Evolutionary conservation across 2,329 filamentous ascomycete genomes (phyloP).

Genomic region (Fulvia fulva): DNA sequence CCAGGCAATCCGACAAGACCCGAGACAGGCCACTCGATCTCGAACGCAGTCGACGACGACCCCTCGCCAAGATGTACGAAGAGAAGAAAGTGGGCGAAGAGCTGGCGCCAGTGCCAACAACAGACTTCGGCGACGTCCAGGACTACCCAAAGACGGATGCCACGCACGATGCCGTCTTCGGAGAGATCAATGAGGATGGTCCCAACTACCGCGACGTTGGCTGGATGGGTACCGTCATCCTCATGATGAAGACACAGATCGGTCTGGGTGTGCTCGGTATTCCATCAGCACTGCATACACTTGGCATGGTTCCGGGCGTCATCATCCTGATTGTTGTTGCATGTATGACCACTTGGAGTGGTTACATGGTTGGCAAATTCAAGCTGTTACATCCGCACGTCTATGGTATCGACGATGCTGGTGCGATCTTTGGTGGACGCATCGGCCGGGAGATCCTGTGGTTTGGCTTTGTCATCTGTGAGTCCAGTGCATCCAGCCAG

Average conservation of each 20-base stretch:
- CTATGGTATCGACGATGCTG: constrained; percentile 56
- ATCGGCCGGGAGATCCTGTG: constrained; percentile 49
- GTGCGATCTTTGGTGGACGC: constrained; percentile 51
- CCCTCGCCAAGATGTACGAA: constrained; percentile 6
- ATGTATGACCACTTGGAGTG: constrained; percentile 47
- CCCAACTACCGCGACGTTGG: constrained; percentile 31
- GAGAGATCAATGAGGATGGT: constrained; percentile 15
- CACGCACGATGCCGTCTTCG: constrained; percentile 15
- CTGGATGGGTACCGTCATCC: constrained; percentile 42
- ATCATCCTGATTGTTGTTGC: constrained; percentile 42
- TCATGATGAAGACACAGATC: constrained; percentile 48
- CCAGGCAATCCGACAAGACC: not conserved
- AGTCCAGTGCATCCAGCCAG: not conserved
- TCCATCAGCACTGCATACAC: constrained; percentile 38
- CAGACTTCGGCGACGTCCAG: constrained; percentile 16
- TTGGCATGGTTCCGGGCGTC: constrained; percentile 49
- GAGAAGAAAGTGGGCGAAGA: constrained; percentile 22
- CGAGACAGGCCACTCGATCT: not conserved
- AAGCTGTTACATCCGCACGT: constrained; percentile 53
- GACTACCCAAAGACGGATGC: constrained; percentile 10
- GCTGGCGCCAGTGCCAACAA: constrained; percentile 14
- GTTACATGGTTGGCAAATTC: constrained; percentile 50
- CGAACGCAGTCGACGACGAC: not conserved
- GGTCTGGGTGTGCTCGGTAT: constrained; percentile 50
- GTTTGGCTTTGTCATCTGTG: constrained; percentile 19